Percentiles rank a stretch among this genome's conserved stretches.
Evolutionary conservation across 2,329 filamentous ascomycete species (phyloP).

Genomic region (Penicillium griseofulvum): DNA sequence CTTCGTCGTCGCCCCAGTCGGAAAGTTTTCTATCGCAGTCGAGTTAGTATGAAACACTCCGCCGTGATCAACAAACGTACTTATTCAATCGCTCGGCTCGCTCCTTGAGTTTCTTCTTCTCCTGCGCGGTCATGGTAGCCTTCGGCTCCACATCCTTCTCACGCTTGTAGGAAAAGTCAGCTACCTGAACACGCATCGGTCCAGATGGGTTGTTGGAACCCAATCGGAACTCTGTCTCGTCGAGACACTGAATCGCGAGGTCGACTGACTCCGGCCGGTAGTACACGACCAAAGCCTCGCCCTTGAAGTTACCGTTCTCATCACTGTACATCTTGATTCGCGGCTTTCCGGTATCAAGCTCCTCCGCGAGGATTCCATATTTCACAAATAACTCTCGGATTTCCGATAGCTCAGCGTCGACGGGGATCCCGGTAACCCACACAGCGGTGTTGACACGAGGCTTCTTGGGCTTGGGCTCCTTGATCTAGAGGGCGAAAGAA

Average conservation of each 20-base stretch:
- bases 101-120: slow-evolving; percentile 86
- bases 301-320: slow-evolving; percentile 80
- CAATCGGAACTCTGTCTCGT: slow-evolving; percentile 67
- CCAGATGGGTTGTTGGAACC: slow-evolving; percentile 53
- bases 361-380: slow-evolving; percentile 88
- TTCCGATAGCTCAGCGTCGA: slow-evolving; percentile 75
- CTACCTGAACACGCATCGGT: slow-evolving; percentile 76
- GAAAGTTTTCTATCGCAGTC: slow-evolving; percentile 67
- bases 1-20: slow-evolving; percentile 90
- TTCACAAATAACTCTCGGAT: slow-evolving; percentile 82
- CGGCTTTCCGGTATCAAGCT: slow-evolving; percentile 82
- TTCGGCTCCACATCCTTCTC: slow-evolving; percentile 53
- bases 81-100: slow-evolving; percentile 83
- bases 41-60: slow-evolving; percentile 16
- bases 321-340: slow-evolving; percentile 93
- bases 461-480: slow-evolving; percentile 42
- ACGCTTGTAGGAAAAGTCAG: slow-evolving; percentile 90
- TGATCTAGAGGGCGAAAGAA: slow-evolving; percentile 18
- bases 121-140: slow-evolving; percentile 53
- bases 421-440: slow-evolving; percentile 84
- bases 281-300: slow-evolving; percentile 88
- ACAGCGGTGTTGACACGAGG: slow-evolving; percentile 76
- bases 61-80: slow-evolving; percentile 36
- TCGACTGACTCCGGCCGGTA: slow-evolving; percentile 93
- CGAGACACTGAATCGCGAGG: slow-evolving; percentile 55